phyloP scores from a whole-genome alignment of 768 basidiomycete genomes.

The Flagelloscypha sp. region DNA sequence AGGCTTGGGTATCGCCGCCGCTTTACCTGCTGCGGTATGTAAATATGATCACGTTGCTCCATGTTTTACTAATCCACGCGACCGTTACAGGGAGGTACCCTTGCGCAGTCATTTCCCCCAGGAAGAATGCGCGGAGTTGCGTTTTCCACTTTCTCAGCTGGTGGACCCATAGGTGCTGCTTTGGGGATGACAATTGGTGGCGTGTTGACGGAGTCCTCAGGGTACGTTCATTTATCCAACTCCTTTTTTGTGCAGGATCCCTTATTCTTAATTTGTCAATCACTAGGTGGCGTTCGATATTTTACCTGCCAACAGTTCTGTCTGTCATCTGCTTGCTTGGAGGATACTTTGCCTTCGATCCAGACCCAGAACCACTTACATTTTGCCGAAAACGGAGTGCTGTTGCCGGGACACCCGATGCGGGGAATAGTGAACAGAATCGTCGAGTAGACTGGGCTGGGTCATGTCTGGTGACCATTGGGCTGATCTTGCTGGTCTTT shows the following conservation, averaged over 20 bases:
- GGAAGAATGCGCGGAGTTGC: conserved; percentile 42
- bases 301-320: conserved; percentile 41
- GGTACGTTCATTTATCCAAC: conserved; percentile 17
- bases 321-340: conserved; percentile 28
- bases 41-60: background rate
- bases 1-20: conserved; percentile 47
- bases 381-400: too few relatives aligned
- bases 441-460: conserved; percentile 57
- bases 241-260: background rate
- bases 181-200: conserved; percentile 48
- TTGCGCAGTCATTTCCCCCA: conserved; percentile 51
- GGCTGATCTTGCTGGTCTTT: conserved; percentile 50
- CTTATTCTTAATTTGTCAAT: conserved; percentile 4
- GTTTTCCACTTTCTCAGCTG: conserved; percentile 56
- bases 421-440: too few relatives aligned
- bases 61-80: conserved; percentile 1
- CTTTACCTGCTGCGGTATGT: conserved; percentile 42
- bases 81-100: conserved; percentile 38
- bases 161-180: conserved; percentile 52
- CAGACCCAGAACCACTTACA: conserved; percentile 22
- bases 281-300: conserved; percentile 45
- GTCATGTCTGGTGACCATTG: conserved; percentile 43
- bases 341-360: conserved; percentile 35
- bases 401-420: too few relatives aligned
- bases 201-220: conserved; percentile 35